Conservation (phyloP, 352 stramenopile species). For the Blastocystis hominis region DNA sequence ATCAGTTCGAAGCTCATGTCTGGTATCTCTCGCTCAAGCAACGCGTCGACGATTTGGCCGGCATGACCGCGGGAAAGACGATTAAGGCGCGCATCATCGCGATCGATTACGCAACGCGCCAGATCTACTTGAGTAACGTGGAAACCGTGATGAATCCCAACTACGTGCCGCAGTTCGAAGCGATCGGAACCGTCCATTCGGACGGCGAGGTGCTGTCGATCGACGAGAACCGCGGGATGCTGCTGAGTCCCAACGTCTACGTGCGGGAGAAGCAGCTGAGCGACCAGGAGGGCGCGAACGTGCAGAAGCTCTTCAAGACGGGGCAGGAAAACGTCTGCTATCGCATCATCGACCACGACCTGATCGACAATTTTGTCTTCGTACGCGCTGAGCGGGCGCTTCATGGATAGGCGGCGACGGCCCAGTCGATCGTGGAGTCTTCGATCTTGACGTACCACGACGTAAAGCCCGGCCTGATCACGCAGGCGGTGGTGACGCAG, state of each 20-base stretch:
- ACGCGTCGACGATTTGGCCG: not conserved
- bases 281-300: not conserved
- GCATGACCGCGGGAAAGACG: not conserved
- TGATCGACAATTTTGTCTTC: slow-evolving; percentile 13
- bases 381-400: not conserved
- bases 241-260: slow-evolving; percentile 19
- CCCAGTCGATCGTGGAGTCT: not conserved
- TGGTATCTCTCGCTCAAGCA: not conserved
- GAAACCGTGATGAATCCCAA: not conserved
- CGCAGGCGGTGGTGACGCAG: not conserved
- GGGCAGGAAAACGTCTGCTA: slow-evolving; percentile 25
- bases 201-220: slow-evolving; percentile 7
- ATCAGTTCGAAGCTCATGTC: not conserved
- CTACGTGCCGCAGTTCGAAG: not conserved
- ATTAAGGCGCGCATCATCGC: slow-evolving; percentile 5
- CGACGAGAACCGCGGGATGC: not conserved
- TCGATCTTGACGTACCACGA: not conserved
- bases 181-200: not conserved
- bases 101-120: not conserved
- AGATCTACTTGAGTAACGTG: not conserved
- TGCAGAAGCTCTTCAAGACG: not conserved
- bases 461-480: slow-evolving; percentile 3
- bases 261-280: not conserved
- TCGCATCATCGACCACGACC: slow-evolving; percentile 21
- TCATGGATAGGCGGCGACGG: slow-evolving; percentile 21